Evolutionary conservation across 768 basidiomycete genomes (phyloP).

Genomic region (Gloeopeniophorella convolvens): DNA sequence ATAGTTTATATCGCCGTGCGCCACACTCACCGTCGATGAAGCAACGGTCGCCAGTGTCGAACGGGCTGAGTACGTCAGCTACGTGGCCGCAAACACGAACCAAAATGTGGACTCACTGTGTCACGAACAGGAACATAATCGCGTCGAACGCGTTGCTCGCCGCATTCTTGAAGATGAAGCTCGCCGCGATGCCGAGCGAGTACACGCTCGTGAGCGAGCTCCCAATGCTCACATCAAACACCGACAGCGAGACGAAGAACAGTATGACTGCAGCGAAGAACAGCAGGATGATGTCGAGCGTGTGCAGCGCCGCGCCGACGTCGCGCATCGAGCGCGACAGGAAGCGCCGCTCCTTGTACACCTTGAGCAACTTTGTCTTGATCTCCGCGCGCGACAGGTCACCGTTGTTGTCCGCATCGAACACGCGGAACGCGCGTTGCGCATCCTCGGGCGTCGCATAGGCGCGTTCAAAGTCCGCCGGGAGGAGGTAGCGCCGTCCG

Average conservation of each 20-base stretch:
- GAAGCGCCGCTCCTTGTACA: conserved; percentile 76
- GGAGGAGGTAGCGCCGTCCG: conserved; percentile 51
- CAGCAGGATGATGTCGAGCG: conserved; percentile 57
- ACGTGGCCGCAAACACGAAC: conserved; percentile 1
- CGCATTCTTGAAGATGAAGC: conserved; percentile 75
- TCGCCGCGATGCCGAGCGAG: conserved; percentile 62
- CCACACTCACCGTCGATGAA: conserved; percentile 58
- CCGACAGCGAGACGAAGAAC: conserved; percentile 66
- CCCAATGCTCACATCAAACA: conserved; percentile 65
- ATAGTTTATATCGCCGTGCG: too few relatives aligned
- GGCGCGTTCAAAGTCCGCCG: conserved; percentile 66
- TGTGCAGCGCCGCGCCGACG: conserved; percentile 58
- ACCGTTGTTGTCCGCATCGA: conserved; percentile 71
- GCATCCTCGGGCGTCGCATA: conserved; percentile 53
- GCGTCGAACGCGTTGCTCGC: conserved; percentile 71
- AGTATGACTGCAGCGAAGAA: conserved; percentile 56
- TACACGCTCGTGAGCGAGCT: conserved; percentile 66
- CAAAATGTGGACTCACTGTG: conserved; percentile 55
- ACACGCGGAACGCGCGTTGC: conserved; percentile 63
- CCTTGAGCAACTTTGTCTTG: conserved; percentile 56
- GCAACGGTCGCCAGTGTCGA: conserved; percentile 77
- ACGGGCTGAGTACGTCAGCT: conserved; percentile 43
- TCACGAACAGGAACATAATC: conserved; percentile 77
- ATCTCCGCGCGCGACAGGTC: conserved; percentile 73
- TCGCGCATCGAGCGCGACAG: conserved; percentile 73